These are phyloP conservation scores for Vitis hybrid DNA, from an alignment of 177 flowering plant genomes.

Conservation along the genomic window DNA sequence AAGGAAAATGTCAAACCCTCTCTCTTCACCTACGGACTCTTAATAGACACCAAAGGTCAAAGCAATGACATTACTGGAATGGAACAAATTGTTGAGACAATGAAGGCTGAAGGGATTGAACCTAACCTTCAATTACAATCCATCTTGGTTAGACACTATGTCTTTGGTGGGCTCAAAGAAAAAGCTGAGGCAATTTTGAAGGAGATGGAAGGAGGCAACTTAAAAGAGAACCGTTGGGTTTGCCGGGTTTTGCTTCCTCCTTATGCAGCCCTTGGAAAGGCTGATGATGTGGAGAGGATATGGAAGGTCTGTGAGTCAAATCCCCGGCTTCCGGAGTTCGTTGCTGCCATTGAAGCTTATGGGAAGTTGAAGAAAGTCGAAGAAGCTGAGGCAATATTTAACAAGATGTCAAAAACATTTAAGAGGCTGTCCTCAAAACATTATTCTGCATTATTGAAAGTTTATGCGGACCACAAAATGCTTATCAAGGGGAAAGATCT, in stretches of 20 bases:
- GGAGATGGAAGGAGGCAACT: conserved; percentile 71
- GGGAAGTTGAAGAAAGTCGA: conserved; percentile 67
- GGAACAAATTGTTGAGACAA: conserved; percentile 77
- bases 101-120: conserved; percentile 80
- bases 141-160: conserved; percentile 56
- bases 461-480: conserved; percentile 70
- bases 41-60: conserved; percentile 79
- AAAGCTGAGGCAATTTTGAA: conserved; percentile 72
- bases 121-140: conserved; percentile 37
- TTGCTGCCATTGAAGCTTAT: conserved; percentile 79
- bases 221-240: conserved; percentile 43
- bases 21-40: conserved; percentile 57
- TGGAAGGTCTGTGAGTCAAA: conserved; percentile 64
- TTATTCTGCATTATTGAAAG: conserved; percentile 50
- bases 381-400: conserved; percentile 79
- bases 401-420: conserved; percentile 34
- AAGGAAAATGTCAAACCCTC: conserved; percentile 76
- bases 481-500: conserved; percentile 76
- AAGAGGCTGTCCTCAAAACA: conserved; percentile 40
- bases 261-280: conserved; percentile 69
- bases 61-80: conserved; percentile 75
- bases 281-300: conserved; percentile 64
- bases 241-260: conserved; percentile 54
- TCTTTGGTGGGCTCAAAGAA: conserved; percentile 50
- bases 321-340: conserved; percentile 45